Conservation (phyloP, 129 eudicot species). For the Sambucus nigra region DNA sequence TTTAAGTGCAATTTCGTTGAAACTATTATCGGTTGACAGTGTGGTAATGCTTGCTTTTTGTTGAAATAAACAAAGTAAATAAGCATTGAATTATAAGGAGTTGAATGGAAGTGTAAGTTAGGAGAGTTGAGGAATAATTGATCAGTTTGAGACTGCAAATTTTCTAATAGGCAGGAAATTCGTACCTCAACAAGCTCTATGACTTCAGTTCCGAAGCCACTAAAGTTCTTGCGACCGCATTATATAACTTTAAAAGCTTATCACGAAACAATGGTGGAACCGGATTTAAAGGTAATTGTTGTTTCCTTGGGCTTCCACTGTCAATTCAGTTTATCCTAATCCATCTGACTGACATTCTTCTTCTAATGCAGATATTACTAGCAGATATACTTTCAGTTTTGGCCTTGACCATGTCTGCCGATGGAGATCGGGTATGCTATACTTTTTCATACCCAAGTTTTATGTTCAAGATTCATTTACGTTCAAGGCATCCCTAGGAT, state of each 20-base stretch:
- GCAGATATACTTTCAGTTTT: conserved; percentile 52
- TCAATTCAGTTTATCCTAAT: neutral
- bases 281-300: conserved; percentile 33
- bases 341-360: neutral
- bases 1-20: neutral
- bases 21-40: too few species aligned
- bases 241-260: conserved; percentile 38
- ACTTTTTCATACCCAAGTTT: too few species aligned
- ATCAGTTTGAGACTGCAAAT: neutral
- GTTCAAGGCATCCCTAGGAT: too few species aligned
- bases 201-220: conserved; percentile 50
- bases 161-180: conserved; percentile 41
- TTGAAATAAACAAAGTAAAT: too few species aligned
- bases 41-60: too few species aligned
- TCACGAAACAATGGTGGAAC: conserved; percentile 35
- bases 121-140: too few species aligned
- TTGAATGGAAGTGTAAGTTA: too few species aligned
- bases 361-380: conserved; percentile 29
- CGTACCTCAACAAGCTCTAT: conserved; percentile 45
- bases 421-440: conserved; percentile 43
- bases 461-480: too few species aligned
- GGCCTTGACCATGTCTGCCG: conserved; percentile 51
- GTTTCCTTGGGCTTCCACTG: neutral
- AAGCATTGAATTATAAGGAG: too few species aligned
- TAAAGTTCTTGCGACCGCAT: conserved; percentile 51